These are phyloP conservation scores for Ophiocordyceps sinensis DNA, from an alignment of 2,329 filamentous ascomycete genomes.

Conservation along the genomic window DNA sequence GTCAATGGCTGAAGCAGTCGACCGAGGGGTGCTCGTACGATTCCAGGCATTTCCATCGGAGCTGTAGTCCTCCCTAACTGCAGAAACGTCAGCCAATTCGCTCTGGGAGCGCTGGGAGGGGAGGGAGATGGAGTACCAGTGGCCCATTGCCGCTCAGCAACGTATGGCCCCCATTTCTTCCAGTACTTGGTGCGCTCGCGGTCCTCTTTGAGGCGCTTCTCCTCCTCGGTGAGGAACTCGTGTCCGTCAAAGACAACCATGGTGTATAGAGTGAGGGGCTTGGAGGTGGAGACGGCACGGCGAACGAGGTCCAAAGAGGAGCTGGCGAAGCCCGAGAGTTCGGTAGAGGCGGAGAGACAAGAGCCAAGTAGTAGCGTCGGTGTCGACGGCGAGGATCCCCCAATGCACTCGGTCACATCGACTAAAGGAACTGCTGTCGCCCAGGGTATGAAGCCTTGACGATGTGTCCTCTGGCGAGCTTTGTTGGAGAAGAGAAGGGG, in stretches of 20 bases:
- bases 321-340: neutral
- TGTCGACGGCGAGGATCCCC: no score
- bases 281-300: neutral
- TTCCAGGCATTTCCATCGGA: conserved; percentile 91
- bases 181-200: conserved; percentile 76
- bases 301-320: conserved; percentile 3
- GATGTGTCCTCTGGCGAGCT: neutral
- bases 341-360: neutral
- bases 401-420: no score
- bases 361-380: neutral
- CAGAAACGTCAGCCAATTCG: conserved; percentile 10
- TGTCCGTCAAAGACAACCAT: conserved; percentile 89
- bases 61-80: conserved; percentile 79
- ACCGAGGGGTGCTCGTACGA: conserved; percentile 42
- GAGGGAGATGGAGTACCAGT: conserved; percentile 45
- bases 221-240: conserved; percentile 79
- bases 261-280: conserved; percentile 8
- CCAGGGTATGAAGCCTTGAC: no score
- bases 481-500: neutral
- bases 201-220: conserved; percentile 79
- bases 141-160: conserved; percentile 90
- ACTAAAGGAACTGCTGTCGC: no score
- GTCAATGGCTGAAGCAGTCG: conserved; percentile 1
- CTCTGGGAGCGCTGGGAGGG: neutral
- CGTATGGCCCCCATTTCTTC: conserved; percentile 97